Conservation (phyloP, 371 early-diverging fungal species). For the Hamiltosporidium magnivora region DNA sequence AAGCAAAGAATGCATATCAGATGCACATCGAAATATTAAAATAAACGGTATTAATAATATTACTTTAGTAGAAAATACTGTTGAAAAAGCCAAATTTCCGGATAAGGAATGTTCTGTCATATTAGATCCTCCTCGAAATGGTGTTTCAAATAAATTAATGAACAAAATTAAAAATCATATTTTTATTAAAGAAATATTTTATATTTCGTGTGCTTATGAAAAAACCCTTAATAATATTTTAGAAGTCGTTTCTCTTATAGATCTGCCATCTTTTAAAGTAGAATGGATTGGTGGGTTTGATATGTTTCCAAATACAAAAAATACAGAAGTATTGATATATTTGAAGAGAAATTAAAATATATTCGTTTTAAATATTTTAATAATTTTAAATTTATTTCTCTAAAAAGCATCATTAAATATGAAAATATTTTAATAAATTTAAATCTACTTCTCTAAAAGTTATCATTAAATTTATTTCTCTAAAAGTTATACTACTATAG, state of each 20-base stretch:
- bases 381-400: too few species aligned
- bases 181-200: conserved; percentile 5
- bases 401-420: too few species aligned
- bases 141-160: conserved; percentile 3
- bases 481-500: too few species aligned
- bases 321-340: conserved; percentile 4
- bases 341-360: neutral
- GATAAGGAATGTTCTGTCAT: neutral
- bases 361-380: too few species aligned
- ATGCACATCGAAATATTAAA: neutral
- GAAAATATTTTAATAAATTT: too few species aligned
- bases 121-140: conserved; percentile 8
- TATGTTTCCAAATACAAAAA: conserved; percentile 9
- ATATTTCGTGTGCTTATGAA: conserved; percentile 7
- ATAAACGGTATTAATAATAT: conserved; percentile 4
- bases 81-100: neutral
- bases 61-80: neutral
- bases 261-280: neutral
- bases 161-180: neutral
- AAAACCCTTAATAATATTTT: neutral
- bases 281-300: conserved; percentile 4
- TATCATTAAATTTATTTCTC: too few species aligned
- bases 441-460: too few species aligned
- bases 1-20: neutral
- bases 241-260: neutral